Base-by-base conservation (phyloP, 2,329 filamentous ascomycete species). In the Penicillium sp. region DNA sequence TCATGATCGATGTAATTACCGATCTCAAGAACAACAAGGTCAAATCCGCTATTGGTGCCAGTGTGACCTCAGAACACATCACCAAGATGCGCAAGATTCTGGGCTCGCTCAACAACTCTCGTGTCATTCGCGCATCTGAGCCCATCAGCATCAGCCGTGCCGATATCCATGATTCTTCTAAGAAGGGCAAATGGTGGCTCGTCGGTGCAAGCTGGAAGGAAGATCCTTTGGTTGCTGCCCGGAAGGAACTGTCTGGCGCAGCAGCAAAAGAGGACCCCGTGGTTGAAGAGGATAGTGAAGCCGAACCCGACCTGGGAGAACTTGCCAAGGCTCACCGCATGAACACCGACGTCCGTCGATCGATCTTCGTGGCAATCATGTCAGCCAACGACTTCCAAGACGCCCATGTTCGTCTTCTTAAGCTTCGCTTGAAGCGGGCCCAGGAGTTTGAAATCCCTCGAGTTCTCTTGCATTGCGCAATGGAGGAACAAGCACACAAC, bases 161-260 rank as follows among this genome's bases (percentile, higher is more conserved):
- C 29, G 93, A 98, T 61, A 87, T 98, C 42, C 82, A 82, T 52
- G 81, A 90, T 51, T 85, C 85, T 0, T 86, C 91, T 32, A 91
- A 86, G 64, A 87, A 85, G 63, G 93, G 93, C 0, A 96, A 95
- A 72, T 98, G 93, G 93, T 98, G 93, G 93, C 80, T 97, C 16
- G 87, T 97, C 4, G 93, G 93, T 42, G 91, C 93, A n/a, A 95
- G 89, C 67, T 96, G 91, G 81, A 75, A 74, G 32, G 69, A 72
- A 46, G 65, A 71, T 35, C 65, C 66, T 14, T 63, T 73, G 1
- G 61, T 66, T 11, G 57, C 62, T 24, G 66, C 66, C 4, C 60
- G 63, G 14, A 59, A 66, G 43, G 66, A 69, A 44, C 51, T 69
- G 14, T 53, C 57, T 6, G 43, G 34, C 29, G 41, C 57, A 1